Evolutionary conservation across 1,284 basidiomycete species (phyloP).

Genomic region (Porodaedalea pini): DNA sequence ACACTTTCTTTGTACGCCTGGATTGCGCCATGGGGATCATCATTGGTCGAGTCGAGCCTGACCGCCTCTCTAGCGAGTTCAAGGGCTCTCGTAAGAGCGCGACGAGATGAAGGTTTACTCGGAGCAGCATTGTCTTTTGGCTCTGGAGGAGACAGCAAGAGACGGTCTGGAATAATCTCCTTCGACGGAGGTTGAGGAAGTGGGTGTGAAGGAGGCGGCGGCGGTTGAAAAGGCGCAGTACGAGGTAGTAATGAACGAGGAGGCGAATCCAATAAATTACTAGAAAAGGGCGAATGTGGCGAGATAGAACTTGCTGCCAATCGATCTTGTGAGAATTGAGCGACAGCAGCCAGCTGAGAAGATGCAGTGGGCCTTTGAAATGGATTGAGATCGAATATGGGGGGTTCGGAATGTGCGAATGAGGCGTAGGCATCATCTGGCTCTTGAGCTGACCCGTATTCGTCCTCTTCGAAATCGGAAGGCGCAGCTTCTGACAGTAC

Average conservation of each 20-base stretch:
- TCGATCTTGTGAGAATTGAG: slow-evolving; percentile 56
- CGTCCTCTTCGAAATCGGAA: slow-evolving; percentile 19
- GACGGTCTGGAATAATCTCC: slow-evolving; percentile 41
- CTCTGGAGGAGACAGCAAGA: slow-evolving; percentile 43
- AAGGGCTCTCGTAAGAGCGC: slow-evolving; percentile 72
- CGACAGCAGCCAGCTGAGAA: slow-evolving; percentile 52
- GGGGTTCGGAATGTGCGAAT: slow-evolving; percentile 10
- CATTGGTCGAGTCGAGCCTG: slow-evolving; percentile 73
- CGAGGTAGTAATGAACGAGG: slow-evolving; percentile 45
- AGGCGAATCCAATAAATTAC: slow-evolving; percentile 57
- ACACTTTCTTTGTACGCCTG: slow-evolving; percentile 79
- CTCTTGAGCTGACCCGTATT: slow-evolving; percentile 17
- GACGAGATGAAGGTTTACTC: slow-evolving; percentile 66
- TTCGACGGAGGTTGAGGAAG: slow-evolving; percentile 36
- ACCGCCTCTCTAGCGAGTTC: slow-evolving; percentile 83
- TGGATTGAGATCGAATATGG: slow-evolving; percentile 30
- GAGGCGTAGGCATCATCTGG: slow-evolving; percentile 22
- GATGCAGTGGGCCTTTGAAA: slow-evolving; percentile 49
- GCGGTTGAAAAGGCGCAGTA: slow-evolving; percentile 32
- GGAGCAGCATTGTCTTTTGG: slow-evolving; percentile 36
- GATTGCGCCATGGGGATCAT: slow-evolving; percentile 78
- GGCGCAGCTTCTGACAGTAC: slow-evolving; percentile 28
- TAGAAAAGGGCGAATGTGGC: slow-evolving; percentile 34
- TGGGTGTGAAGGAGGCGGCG: slow-evolving; percentile 30
- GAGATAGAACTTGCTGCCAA: slow-evolving; percentile 39